A percentile compares a stretch with the other conserved stretches of the same genome.
phyloP scores from a whole-genome alignment of 225 moss, liverwort and hornwort genomes.

The Polytrichum formosum region DNA sequence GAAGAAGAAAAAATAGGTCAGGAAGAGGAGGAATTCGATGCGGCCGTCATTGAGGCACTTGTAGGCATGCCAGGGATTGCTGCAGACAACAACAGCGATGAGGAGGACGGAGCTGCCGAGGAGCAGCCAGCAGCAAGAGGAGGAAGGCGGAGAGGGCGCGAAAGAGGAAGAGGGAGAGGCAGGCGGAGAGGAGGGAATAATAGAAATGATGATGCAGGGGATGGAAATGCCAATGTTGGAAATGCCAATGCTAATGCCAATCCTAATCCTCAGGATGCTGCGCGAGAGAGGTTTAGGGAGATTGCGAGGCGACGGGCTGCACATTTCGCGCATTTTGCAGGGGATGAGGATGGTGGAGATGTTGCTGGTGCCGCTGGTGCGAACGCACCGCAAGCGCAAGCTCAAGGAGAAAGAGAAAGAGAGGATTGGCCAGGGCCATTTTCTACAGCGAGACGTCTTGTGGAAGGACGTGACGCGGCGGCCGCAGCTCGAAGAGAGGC shows the following conservation, averaged over 20 bases:
- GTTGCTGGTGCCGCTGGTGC: background rate
- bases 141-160: background rate
- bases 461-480: slow-evolving; percentile 43
- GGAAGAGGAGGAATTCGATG: background rate
- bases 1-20: background rate
- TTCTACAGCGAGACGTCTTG: slow-evolving; percentile 40
- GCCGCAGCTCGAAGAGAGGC: slow-evolving; percentile 29
- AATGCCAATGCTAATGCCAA: background rate
- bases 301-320: slow-evolving; percentile 49
- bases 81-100: background rate
- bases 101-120: background rate
- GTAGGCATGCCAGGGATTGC: background rate
- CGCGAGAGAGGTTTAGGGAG: slow-evolving; percentile 33
- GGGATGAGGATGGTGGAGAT: slow-evolving; percentile 11
- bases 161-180: background rate
- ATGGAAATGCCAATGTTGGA: background rate
- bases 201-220: background rate
- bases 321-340: slow-evolving; percentile 54
- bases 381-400: background rate
- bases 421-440: slow-evolving; percentile 54
- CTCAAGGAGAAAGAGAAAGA: background rate
- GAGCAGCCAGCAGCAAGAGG: background rate
- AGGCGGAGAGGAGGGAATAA: background rate
- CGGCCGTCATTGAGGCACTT: background rate
- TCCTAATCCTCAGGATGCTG: slow-evolving; percentile 14